Percentiles rank a stretch among this genome's conserved stretches.
Conservation (phyloP, 2,329 filamentous ascomycete species). For the Coleophoma cylindrospora region DNA sequence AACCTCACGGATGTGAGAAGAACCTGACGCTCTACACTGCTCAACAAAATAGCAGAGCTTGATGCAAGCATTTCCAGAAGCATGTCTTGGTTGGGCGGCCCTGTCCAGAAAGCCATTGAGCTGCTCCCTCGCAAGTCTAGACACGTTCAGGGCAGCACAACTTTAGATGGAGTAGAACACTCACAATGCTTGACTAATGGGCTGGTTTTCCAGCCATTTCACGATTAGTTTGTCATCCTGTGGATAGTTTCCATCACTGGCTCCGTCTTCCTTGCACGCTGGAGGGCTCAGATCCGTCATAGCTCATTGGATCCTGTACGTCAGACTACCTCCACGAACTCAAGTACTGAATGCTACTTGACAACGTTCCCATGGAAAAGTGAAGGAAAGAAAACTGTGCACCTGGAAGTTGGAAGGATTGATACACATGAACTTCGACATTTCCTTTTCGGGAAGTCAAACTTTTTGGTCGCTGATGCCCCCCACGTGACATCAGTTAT, state of each 20-base stretch:
- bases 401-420: too few species aligned
- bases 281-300: background rate
- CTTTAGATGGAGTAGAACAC: conserved; percentile 7
- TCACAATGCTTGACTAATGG: conserved; percentile 31
- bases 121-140: conserved; percentile 15
- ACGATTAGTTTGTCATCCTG: conserved; percentile 19
- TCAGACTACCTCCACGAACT: too few species aligned
- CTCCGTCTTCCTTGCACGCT: background rate
- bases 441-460: background rate
- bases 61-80: conserved; percentile 52
- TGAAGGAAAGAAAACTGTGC: too few species aligned
- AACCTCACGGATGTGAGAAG: conserved; percentile 37
- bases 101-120: conserved; percentile 17
- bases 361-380: too few species aligned
- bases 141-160: conserved; percentile 10
- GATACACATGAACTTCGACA: background rate
- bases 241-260: conserved; percentile 5
- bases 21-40: conserved; percentile 47
- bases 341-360: too few species aligned
- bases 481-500: background rate
- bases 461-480: background rate
- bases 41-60: conserved; percentile 60
- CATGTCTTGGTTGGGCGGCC: conserved; percentile 42
- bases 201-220: conserved; percentile 38
- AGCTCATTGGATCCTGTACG: background rate